Percentiles rank a stretch among this genome's conserved stretches.
Conservation (phyloP, 2,329 filamentous ascomycete genomes). For the Chrysoporthe cubensis region DNA sequence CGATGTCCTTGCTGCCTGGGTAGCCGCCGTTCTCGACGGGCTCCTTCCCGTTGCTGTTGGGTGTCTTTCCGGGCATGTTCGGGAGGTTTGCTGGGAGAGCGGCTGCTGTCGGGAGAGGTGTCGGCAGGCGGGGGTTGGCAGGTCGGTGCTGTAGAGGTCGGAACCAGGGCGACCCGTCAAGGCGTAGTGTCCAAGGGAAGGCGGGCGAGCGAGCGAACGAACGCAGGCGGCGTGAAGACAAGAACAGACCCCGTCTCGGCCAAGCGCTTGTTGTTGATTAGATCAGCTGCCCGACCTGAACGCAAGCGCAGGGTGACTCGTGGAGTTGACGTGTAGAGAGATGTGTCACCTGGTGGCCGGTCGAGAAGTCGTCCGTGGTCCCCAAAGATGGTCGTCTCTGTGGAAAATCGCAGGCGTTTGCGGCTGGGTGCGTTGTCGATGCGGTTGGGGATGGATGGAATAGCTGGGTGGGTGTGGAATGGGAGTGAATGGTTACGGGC, state of each 20-base stretch:
- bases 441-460: constrained; percentile 17
- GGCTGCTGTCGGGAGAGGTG: constrained; percentile 20
- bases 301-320: constrained; percentile 16
- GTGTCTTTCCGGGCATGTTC: constrained; percentile 73
- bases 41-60: constrained; percentile 72
- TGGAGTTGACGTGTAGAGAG: constrained; percentile 15
- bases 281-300: constrained; percentile 25
- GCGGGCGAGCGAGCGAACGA: constrained; percentile 21
- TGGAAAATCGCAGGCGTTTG: constrained; percentile 14
- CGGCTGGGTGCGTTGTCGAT: constrained; percentile 15
- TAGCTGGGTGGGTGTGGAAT: background rate
- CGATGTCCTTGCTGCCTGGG: constrained; percentile 69
- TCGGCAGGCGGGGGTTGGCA: constrained; percentile 26
- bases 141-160: constrained; percentile 3
- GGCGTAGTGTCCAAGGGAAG: constrained; percentile 11
- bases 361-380: background rate
- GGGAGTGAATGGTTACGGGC: constrained; percentile 18
- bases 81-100: constrained; percentile 23
- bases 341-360: constrained; percentile 9
- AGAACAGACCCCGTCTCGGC: constrained; percentile 15
- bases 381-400: constrained; percentile 18
- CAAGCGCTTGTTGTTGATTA: constrained; percentile 23
- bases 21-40: constrained; percentile 67
- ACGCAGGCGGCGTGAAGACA: constrained; percentile 19
- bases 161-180: constrained; percentile 3